Percentiles rank a stretch among this genome's conserved stretches.
These are phyloP conservation scores for Aegle marmelos DNA, from an alignment of 345 rosid genomes.

Conservation along the genomic window DNA sequence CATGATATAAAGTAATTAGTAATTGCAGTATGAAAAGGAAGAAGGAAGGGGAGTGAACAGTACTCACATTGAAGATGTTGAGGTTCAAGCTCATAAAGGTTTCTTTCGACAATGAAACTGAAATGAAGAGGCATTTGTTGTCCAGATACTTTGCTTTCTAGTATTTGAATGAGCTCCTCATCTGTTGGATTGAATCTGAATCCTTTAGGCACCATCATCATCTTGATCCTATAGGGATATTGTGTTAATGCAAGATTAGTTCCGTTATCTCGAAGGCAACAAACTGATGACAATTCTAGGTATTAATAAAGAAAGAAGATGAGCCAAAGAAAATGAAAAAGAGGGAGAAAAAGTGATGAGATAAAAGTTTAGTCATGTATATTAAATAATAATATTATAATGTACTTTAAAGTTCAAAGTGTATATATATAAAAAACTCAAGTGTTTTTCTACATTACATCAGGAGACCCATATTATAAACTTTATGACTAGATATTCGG, in stretches of 20 bases:
- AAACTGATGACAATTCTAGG: not conserved
- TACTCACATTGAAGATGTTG: conserved; percentile 21
- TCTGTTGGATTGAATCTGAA: conserved; percentile 30
- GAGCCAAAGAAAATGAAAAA: not conserved
- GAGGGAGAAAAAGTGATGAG: not conserved
- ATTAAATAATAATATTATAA: no score
- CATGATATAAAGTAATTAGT: no score
- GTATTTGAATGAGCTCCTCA: conserved; percentile 24
- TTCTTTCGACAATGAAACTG: conserved; percentile 23
- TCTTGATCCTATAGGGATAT: not conserved
- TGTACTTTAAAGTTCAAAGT: no score
- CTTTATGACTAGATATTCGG: no score
- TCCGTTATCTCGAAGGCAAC: not conserved
- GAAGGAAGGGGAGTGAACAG: no score
- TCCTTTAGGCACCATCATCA: conserved; percentile 14
- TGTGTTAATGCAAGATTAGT: no score
- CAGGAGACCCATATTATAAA: no score
- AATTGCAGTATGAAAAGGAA: no score
- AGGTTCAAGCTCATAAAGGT: conserved; percentile 24
- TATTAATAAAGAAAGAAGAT: not conserved
- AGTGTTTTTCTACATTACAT: no score
- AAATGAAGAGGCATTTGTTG: conserved; percentile 3
- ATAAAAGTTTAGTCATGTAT: not conserved
- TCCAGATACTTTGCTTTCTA: conserved; percentile 17
- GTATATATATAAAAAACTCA: no score